Evolutionary conservation across 768 basidiomycete genomes (phyloP).

Genomic region (Chalciporus sphaerocephalus): DNA sequence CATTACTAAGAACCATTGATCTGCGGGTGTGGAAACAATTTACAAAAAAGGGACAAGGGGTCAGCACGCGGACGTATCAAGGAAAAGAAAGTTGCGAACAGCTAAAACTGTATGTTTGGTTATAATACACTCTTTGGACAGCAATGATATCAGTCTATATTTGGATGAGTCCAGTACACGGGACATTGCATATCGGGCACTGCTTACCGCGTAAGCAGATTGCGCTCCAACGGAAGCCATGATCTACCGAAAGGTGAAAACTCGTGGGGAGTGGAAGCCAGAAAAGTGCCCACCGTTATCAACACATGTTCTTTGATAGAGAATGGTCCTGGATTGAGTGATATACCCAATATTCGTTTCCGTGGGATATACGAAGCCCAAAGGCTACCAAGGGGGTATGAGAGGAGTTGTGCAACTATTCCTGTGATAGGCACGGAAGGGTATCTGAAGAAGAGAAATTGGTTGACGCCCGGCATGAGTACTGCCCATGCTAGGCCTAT

Average conservation of each 20-base stretch:
- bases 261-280: conserved; percentile 29
- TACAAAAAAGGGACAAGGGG: not conserved
- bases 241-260: conserved; percentile 32
- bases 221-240: conserved; percentile 58
- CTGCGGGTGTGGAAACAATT: conserved; percentile 38
- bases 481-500: conserved; percentile 71
- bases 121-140: conserved; percentile 71
- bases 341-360: conserved; percentile 52
- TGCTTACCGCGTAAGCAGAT: conserved; percentile 56
- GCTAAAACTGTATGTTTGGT: conserved; percentile 56
- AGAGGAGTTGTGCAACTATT: conserved; percentile 67
- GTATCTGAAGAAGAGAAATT: conserved; percentile 75
- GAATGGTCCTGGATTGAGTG: conserved; percentile 73
- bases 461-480: conserved; percentile 61
- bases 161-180: not conserved
- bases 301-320: conserved; percentile 74
- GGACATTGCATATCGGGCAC: conserved; percentile 5
- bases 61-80: conserved; percentile 3
- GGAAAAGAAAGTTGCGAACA: conserved; percentile 36
- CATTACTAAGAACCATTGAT: conserved; percentile 79
- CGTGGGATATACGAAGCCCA: conserved; percentile 53
- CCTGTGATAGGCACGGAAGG: conserved; percentile 60
- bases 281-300: conserved; percentile 43
- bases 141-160: conserved; percentile 62
- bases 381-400: conserved; percentile 62